A percentile compares a stretch with the other conserved stretches of the same genome.
Evolutionary conservation across 2,329 filamentous ascomycete species (phyloP).

Genomic region (Claviceps purpurea): DNA sequence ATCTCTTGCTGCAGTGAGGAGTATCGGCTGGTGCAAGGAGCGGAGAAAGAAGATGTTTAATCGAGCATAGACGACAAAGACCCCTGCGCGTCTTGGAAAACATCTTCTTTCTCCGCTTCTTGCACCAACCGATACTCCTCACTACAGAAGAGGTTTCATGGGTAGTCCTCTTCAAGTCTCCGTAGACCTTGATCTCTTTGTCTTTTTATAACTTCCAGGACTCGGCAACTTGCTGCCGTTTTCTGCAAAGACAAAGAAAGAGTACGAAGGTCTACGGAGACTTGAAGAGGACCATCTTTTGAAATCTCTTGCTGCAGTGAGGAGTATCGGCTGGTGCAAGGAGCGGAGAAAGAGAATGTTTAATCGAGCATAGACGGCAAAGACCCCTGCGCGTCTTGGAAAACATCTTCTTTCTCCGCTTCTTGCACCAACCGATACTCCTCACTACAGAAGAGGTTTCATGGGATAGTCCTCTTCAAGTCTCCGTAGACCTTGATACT

Average conservation of each 20-base stretch:
- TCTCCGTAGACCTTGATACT: conserved; percentile 3
- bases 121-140: conserved; percentile 7
- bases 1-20: conserved; percentile 7
- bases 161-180: conserved; percentile 10
- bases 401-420: background rate
- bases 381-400: background rate
- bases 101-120: background rate
- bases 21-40: conserved; percentile 6
- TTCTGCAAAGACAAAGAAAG: conserved; percentile 4
- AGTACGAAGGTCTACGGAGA: conserved; percentile 4
- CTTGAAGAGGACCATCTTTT: conserved; percentile 11
- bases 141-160: background rate
- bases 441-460: background rate
- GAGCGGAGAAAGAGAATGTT: background rate
- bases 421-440: conserved; percentile 7
- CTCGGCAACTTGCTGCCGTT: too few relatives aligned
- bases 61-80: background rate
- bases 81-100: background rate
- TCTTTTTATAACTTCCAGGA: too few relatives aligned
- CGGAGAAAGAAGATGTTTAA: background rate
- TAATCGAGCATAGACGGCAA: background rate
- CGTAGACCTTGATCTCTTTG: conserved; percentile 5
- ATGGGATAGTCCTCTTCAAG: conserved; percentile 11
- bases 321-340: conserved; percentile 7
- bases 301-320: conserved; percentile 6